phyloP scores from a whole-genome alignment of 1,139 yeast genomes.

The Taphrina pruni region DNA sequence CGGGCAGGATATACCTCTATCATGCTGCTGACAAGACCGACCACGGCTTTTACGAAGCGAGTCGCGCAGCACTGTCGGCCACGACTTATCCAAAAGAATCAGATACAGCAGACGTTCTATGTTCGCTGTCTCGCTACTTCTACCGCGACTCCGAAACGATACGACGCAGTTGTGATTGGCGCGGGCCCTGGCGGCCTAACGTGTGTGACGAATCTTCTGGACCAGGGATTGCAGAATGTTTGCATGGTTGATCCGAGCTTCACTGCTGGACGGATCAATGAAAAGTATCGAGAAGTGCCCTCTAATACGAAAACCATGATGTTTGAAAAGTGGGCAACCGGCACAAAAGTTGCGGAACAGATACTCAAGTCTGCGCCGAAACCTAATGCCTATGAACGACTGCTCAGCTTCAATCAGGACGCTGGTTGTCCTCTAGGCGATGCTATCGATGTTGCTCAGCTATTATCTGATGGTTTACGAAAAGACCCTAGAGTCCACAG shows the following conservation, averaged over 20 bases:
- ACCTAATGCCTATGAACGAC: slow-evolving; percentile 23
- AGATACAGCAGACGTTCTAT: background rate
- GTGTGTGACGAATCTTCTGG: slow-evolving; percentile 30
- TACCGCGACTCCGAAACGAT: slow-evolving; percentile 9
- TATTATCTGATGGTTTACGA: slow-evolving; percentile 34
- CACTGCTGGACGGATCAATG: slow-evolving; percentile 39
- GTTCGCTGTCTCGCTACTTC: slow-evolving; percentile 19
- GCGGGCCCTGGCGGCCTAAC: slow-evolving; percentile 42
- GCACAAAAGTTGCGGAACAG: slow-evolving; percentile 23
- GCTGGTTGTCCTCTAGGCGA: slow-evolving; percentile 27
- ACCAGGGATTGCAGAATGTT: slow-evolving; percentile 29
- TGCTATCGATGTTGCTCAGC: slow-evolving; percentile 35
- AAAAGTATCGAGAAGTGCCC: slow-evolving; percentile 39
- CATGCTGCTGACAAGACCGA: slow-evolving; percentile 4
- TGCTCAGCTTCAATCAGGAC: slow-evolving; percentile 28
- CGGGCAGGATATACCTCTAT: background rate
- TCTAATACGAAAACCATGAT: slow-evolving; percentile 37
- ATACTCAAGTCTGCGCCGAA: slow-evolving; percentile 25
- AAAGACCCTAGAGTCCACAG: slow-evolving; percentile 29
- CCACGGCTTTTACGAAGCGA: background rate
- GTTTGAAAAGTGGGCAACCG: slow-evolving; percentile 40
- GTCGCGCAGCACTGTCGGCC: background rate
- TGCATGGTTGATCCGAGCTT: slow-evolving; percentile 34
- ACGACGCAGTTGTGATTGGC: slow-evolving; percentile 38
- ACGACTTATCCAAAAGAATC: background rate